Percentiles rank a stretch among this genome's conserved stretches.
Evolutionary conservation across 2,329 filamentous ascomycete species (phyloP).

Genomic region (Clarireedia hainanense): DNA sequence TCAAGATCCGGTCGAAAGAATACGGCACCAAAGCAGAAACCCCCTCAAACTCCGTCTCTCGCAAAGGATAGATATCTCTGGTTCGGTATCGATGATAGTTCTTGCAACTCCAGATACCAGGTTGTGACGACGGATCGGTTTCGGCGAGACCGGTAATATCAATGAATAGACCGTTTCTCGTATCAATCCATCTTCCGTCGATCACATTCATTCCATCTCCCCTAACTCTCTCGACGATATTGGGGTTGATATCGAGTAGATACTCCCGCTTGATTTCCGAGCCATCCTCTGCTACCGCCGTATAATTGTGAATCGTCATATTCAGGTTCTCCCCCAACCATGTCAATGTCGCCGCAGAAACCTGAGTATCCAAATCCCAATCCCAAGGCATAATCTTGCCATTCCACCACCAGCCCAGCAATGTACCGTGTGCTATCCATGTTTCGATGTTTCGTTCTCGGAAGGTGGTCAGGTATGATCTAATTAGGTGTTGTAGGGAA

Average conservation of each 20-base stretch:
- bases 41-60: slow-evolving; percentile 67
- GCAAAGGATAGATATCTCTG: slow-evolving; percentile 68
- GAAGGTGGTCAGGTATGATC: slow-evolving; percentile 65
- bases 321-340: slow-evolving; percentile 62
- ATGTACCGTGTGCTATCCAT: slow-evolving; percentile 79
- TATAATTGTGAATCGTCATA: slow-evolving; percentile 44
- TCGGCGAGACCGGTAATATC: slow-evolving; percentile 74
- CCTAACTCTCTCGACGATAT: slow-evolving; percentile 50
- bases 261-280: slow-evolving; percentile 45
- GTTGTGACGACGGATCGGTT: slow-evolving; percentile 48
- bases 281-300: slow-evolving; percentile 33
- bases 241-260: slow-evolving; percentile 71
- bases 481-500: slow-evolving; percentile 61
- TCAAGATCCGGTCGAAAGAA: slow-evolving; percentile 56
- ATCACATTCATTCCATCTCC: slow-evolving; percentile 72
- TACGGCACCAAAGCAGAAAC: slow-evolving; percentile 63
- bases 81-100: slow-evolving; percentile 67
- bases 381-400: slow-evolving; percentile 73
- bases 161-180: slow-evolving; percentile 67
- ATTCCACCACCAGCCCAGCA: slow-evolving; percentile 90
- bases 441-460: slow-evolving; percentile 61
- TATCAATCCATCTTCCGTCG: slow-evolving; percentile 77
- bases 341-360: slow-evolving; percentile 57
- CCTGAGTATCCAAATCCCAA: slow-evolving; percentile 76
- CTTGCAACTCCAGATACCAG: slow-evolving; percentile 71